Evolutionary conservation across 2,329 filamentous ascomycete species (phyloP).

Genomic region (Trichoderma endophyticum): DNA sequence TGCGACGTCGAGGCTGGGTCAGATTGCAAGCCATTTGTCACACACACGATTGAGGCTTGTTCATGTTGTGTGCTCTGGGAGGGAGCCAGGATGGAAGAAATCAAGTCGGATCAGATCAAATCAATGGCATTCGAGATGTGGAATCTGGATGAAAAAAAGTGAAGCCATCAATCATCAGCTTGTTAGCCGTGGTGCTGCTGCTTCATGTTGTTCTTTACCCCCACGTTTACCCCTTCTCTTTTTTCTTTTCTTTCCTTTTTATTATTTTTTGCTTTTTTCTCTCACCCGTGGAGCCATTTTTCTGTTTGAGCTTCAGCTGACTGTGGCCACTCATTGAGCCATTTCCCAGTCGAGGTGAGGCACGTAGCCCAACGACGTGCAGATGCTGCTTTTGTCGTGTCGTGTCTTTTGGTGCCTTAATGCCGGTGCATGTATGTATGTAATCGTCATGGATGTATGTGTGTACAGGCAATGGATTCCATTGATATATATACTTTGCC

Average conservation of each 20-base stretch:
- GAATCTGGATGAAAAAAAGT: no score
- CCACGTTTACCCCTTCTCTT: no score
- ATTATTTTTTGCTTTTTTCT: neutral
- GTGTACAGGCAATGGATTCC: neutral
- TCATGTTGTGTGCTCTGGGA: neutral
- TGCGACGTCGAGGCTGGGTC: neutral
- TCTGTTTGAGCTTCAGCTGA: neutral
- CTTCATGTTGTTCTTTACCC: no score
- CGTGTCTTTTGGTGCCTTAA: neutral
- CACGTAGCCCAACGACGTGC: neutral
- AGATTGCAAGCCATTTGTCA: neutral
- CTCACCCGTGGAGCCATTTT: neutral
- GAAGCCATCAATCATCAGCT: no score
- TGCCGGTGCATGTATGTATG: neutral
- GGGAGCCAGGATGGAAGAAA: neutral
- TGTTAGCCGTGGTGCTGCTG: no score
- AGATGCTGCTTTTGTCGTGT: neutral
- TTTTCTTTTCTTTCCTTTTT: neutral
- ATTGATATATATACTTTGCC: neutral
- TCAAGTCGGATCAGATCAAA: neutral
- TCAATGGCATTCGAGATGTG: neutral
- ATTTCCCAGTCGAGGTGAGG: neutral
- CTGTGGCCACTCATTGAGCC: neutral
- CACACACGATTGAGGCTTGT: neutral
- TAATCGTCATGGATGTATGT: neutral